Conservation (phyloP, 495 filamentous ascomycete species). For the Talaromyces nanjingensis region DNA sequence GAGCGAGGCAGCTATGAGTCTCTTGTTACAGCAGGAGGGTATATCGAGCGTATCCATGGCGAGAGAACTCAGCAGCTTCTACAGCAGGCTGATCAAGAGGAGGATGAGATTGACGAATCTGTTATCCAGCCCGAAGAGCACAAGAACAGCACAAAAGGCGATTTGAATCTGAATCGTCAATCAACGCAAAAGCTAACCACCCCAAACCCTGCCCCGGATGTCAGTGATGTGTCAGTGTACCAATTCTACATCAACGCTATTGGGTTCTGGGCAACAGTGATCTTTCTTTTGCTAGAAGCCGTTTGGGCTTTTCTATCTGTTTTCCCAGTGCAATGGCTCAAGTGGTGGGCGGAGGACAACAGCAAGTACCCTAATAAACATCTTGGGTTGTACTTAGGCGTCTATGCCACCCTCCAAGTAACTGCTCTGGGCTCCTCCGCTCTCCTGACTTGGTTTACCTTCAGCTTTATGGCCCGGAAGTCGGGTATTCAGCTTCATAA, state of each 20-base stretch:
- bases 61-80: neutral
- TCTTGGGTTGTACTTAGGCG: constrained; percentile 13
- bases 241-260: constrained; percentile 10
- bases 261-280: neutral
- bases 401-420: constrained; percentile 23
- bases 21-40: constrained; percentile 36
- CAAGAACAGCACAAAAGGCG: neutral
- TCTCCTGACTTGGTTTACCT: constrained; percentile 24
- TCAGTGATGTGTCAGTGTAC: constrained; percentile 13
- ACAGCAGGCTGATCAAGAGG: neutral
- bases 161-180: neutral
- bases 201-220: neutral
- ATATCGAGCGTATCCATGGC: constrained; percentile 22
- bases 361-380: constrained; percentile 10
- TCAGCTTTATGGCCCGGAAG: constrained; percentile 28
- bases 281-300: neutral
- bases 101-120: constrained; percentile 8
- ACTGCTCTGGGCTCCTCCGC: constrained; percentile 19
- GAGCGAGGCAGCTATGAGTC: constrained; percentile 46
- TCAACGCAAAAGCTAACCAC: neutral
- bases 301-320: constrained; percentile 5
- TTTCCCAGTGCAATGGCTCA: constrained; percentile 12
- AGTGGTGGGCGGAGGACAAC: constrained; percentile 15
- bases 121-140: neutral
- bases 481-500: constrained; percentile 26